A percentile compares a stretch with the other conserved stretches of the same genome.
These are phyloP conservation scores for Aspergillus kassunensis DNA, from an alignment of 495 filamentous ascomycete species.

Conservation along the genomic window DNA sequence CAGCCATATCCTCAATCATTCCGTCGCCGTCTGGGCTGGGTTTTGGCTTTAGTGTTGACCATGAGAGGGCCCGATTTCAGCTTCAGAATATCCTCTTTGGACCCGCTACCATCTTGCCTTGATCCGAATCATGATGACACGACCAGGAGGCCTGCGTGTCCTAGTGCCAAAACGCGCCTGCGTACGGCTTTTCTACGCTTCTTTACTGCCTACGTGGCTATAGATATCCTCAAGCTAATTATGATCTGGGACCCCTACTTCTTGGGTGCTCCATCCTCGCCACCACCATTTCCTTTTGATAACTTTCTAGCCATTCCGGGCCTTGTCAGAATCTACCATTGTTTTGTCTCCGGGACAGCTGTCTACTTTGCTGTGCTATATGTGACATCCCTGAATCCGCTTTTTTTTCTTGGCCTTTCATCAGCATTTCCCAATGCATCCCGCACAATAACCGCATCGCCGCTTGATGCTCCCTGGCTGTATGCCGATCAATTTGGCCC, in stretches of 20 bases:
- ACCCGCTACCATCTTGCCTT: constrained; percentile 52
- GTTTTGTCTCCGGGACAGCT: constrained; percentile 43
- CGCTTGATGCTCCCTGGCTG: constrained; percentile 57
- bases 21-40: constrained; percentile 65
- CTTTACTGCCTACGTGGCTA: constrained; percentile 52
- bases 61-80: constrained; percentile 79
- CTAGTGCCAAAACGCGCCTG: constrained; percentile 43
- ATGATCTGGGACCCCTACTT: constrained; percentile 78
- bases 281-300: constrained; percentile 43
- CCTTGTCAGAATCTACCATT: constrained; percentile 45
- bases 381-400: constrained; percentile 51
- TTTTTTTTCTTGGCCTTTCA: constrained; percentile 55
- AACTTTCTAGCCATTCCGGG: constrained; percentile 34
- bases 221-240: constrained; percentile 63
- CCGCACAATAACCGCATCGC: constrained; percentile 35
- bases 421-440: constrained; percentile 38
- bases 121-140: constrained; percentile 13
- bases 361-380: constrained; percentile 52
- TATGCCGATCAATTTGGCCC: constrained; percentile 64
- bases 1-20: constrained; percentile 65
- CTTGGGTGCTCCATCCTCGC: constrained; percentile 33
- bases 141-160: constrained; percentile 8
- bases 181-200: constrained; percentile 42
- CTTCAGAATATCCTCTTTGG: constrained; percentile 58
- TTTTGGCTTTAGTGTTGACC: constrained; percentile 60